phyloP scores from a whole-genome alignment of 2,329 filamentous ascomycete species.

The Aureobasidium sp. region DNA sequence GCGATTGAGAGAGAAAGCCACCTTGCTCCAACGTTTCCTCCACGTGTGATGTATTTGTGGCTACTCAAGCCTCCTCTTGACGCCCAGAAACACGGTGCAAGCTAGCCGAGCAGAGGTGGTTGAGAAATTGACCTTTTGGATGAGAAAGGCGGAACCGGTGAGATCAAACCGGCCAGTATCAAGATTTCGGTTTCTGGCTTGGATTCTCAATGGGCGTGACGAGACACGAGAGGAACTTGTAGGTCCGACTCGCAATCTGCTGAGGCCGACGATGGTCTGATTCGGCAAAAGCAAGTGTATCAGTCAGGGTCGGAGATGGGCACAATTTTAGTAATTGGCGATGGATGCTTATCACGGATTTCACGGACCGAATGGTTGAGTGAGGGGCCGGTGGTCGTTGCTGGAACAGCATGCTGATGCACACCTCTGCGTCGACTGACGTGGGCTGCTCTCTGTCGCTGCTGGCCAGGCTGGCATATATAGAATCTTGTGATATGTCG shows the following conservation, averaged over 20 bases:
- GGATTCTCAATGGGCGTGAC: too few species aligned
- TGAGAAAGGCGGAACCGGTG: not conserved
- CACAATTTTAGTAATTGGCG: slow-evolving; percentile 6
- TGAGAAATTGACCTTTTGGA: not conserved
- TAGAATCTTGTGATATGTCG: not conserved
- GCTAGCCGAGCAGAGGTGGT: slow-evolving; percentile 1
- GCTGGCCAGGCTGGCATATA: not conserved
- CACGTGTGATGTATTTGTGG: not conserved
- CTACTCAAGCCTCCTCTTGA: not conserved
- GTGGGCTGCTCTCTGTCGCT: not conserved
- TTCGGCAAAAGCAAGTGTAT: not conserved
- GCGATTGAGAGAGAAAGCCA: not conserved
- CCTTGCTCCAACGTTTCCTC: not conserved
- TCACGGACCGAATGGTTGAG: slow-evolving; percentile 7
- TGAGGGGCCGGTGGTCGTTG: slow-evolving; percentile 4
- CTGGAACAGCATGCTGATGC: not conserved
- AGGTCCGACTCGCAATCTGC: not conserved
- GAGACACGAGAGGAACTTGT: not conserved
- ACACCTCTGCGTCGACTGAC: not conserved
- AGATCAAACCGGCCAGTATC: not conserved
- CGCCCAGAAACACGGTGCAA: not conserved
- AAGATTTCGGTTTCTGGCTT: not conserved
- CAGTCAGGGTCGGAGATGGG: not conserved
- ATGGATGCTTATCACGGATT: not conserved
- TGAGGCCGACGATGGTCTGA: not conserved